phyloP scores from a whole-genome alignment of 2,329 filamentous ascomycete genomes.

The Aspergillus sp. region DNA sequence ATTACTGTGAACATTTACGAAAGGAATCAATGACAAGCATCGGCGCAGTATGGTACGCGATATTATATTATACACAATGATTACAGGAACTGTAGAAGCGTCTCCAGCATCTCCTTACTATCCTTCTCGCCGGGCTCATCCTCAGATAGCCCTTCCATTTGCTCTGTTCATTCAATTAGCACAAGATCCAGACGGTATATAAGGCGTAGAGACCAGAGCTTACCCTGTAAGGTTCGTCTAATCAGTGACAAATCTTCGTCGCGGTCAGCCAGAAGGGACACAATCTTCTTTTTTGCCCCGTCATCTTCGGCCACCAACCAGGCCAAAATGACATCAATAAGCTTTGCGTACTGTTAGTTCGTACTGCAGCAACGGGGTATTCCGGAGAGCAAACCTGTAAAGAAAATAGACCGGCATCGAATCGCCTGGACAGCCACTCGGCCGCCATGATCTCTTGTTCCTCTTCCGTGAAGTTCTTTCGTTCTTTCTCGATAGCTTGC shows the following conservation, averaged over 20 bases:
- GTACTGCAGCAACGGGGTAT: neutral
- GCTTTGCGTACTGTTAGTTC: slow-evolving; percentile 38
- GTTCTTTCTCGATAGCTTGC: slow-evolving; percentile 61
- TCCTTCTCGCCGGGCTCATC: slow-evolving; percentile 56
- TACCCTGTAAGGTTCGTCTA: slow-evolving; percentile 66
- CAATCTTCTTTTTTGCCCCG: slow-evolving; percentile 68
- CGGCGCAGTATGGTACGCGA: slow-evolving; percentile 7
- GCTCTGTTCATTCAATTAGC: slow-evolving; percentile 47
- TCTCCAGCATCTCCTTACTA: slow-evolving; percentile 66
- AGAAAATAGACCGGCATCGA: slow-evolving; percentile 83
- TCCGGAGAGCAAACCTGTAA: slow-evolving; percentile 59
- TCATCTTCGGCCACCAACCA: slow-evolving; percentile 91
- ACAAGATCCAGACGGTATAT: neutral
- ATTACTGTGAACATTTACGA: too few species aligned
- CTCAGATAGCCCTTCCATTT: slow-evolving; percentile 61
- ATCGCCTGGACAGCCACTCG: slow-evolving; percentile 71
- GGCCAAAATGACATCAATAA: slow-evolving; percentile 78
- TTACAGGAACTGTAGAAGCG: slow-evolving; percentile 52
- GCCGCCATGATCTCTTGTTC: slow-evolving; percentile 64
- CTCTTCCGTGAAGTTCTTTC: slow-evolving; percentile 55
- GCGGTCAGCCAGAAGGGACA: slow-evolving; percentile 64
- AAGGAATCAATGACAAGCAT: neutral
- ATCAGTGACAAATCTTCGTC: slow-evolving; percentile 68
- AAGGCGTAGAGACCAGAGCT: slow-evolving; percentile 16
- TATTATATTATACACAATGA: slow-evolving; percentile 6